Evolutionary conservation across 164 flowering plant genomes (phyloP).

Genomic region (Tetrastigma voinierianum): DNA sequence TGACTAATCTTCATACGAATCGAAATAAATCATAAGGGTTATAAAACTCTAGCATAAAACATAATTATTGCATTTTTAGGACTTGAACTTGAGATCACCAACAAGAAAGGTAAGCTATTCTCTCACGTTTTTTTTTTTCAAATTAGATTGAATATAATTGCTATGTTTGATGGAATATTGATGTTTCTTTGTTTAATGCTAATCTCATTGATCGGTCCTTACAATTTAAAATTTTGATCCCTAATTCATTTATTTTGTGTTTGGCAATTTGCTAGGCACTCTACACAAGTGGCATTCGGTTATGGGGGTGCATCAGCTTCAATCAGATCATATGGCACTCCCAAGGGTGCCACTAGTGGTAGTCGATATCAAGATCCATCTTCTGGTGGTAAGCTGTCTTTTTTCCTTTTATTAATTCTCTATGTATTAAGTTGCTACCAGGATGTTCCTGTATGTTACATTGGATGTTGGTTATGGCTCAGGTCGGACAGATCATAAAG

Average conservation of each 20-base stretch:
- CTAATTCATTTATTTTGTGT: not conserved
- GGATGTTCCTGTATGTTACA: conserved; percentile 1
- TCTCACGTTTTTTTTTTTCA: too few species aligned
- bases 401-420: not conserved
- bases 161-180: too few species aligned
- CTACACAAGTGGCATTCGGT: conserved; percentile 50
- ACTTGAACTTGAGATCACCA: too few species aligned
- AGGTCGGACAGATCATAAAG: conserved; percentile 26
- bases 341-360: conserved; percentile 12
- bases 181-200: too few species aligned
- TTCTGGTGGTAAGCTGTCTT: conserved; percentile 18
- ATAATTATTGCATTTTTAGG: too few species aligned
- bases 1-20: too few species aligned
- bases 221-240: too few species aligned
- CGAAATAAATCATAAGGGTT: too few species aligned
- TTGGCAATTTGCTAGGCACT: conserved; percentile 22
- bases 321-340: conserved; percentile 33
- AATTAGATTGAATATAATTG: not conserved
- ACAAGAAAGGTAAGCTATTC: conserved; percentile 46
- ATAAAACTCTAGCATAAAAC: too few species aligned
- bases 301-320: conserved; percentile 29
- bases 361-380: conserved; percentile 15
- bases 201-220: not conserved
- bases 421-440: not conserved
- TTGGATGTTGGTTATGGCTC: conserved; percentile 6